Base-by-base conservation (phyloP, 2,329 filamentous ascomycete genomes). In the Colletotrichum spaethianum region DNA sequence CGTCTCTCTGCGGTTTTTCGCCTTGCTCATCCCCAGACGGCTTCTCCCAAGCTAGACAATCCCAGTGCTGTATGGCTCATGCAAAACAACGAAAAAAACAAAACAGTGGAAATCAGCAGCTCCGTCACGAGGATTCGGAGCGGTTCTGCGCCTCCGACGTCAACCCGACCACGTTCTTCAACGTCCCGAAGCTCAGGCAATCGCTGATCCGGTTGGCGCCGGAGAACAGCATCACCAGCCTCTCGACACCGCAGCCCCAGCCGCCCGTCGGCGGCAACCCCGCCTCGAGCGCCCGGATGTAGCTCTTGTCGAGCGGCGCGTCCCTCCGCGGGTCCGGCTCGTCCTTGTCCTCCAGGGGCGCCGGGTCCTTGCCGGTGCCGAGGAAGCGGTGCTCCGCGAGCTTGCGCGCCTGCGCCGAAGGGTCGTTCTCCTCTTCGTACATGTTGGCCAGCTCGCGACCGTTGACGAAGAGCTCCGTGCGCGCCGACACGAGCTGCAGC, bases 361-460 rank as follows among this genome's bases (percentile, higher is more conserved):
- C 56, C 1, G 57, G 33, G 23, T 78, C 75, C 62, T 75, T 80
- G 75, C 83, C 61, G 28, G 65, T 83, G 53, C 82, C 79, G 26
- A 82, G 78, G 33, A 76, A 80, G 36, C 83, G 81, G 75, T 91
- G 88, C 12, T 83, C 87, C 57, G 91, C 82, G 75, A 99, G 95
- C 82, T 99, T 99, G 67, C 89, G 87, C 56, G 93, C 88, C 83
- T 99, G 96, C 77, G 93, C 93, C 65, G 93, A 91, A 0, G 96
- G 96, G 63, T 94, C 93, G 81, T 99, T 99, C 81, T 99, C 96
- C 83, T 99, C 96, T 81, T 99, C 96, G 81, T 99, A 99, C 85
- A 96, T 97, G 82, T 99, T 99, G 73, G 96, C 94, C 40, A 98
- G 88, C 80, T 99, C 96, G 66, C 91, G 90, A 50, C 93, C 91